Conservation (phyloP, 179 eudicot genomes). For the Beta macrorhiza region DNA sequence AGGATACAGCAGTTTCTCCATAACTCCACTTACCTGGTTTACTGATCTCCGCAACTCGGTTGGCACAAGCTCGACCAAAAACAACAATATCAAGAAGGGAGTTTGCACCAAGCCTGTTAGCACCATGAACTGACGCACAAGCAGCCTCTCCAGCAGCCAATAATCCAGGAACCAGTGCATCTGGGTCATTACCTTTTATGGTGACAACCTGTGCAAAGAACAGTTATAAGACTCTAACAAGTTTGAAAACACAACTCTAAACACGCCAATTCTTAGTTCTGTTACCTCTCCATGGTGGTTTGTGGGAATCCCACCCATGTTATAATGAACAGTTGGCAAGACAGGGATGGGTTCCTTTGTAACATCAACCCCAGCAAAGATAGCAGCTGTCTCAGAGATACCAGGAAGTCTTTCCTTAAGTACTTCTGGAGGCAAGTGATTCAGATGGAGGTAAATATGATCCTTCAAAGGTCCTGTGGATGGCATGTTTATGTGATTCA, state of each 20-base stretch:
- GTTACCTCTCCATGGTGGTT: conserved; percentile 95
- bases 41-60: conserved; percentile 86
- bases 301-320: conserved; percentile 99
- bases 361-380: conserved; percentile 99
- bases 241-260: neutral
- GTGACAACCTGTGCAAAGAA: conserved; percentile 66
- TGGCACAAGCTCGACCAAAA: conserved; percentile 98
- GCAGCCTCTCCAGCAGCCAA: conserved; percentile 99
- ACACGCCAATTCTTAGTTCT: neutral
- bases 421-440: conserved; percentile 98
- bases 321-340: conserved; percentile 96
- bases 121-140: conserved; percentile 99
- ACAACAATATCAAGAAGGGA: conserved; percentile 99
- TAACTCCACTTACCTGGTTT: conserved; percentile 61
- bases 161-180: conserved; percentile 86
- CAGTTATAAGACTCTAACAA: conserved; percentile 12
- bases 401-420: conserved; percentile 99
- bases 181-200: conserved; percentile 80
- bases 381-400: conserved; percentile 99
- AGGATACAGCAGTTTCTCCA: neutral
- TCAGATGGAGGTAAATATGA: conserved; percentile 93
- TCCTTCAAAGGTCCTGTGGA: conserved; percentile 85
- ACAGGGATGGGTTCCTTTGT: conserved; percentile 99
- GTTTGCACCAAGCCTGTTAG: conserved; percentile 98
- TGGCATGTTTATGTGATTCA: neutral